A percentile compares a stretch with the other conserved stretches of the same genome.
These are phyloP conservation scores for Pythium utonaiense DNA, from an alignment of 352 stramenopile genomes.

Conservation along the genomic window DNA sequence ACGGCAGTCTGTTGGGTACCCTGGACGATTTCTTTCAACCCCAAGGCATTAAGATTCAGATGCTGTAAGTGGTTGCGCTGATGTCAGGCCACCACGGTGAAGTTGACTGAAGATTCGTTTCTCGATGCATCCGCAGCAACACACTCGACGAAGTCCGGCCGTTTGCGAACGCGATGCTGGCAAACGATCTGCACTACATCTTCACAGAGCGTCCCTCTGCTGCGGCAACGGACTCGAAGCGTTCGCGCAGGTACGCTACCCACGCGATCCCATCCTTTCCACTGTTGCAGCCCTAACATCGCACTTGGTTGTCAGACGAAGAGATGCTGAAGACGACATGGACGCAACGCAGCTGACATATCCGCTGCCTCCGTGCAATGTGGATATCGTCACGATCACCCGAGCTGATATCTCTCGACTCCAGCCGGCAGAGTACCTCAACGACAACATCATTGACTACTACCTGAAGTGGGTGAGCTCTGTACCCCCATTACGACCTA, in stretches of 20 bases:
- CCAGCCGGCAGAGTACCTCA: constrained; percentile 79
- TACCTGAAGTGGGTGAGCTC: constrained; percentile 77
- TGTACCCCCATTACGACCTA: no score
- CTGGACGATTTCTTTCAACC: constrained; percentile 8
- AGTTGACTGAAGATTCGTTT: background rate
- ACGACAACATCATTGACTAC: constrained; percentile 92
- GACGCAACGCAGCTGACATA: constrained; percentile 45
- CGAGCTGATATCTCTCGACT: constrained; percentile 51
- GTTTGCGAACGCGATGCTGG: constrained; percentile 6
- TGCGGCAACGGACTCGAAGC: background rate
- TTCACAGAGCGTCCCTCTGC: background rate
- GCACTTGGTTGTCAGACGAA: constrained; percentile 1
- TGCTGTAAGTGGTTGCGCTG: constrained; percentile 7
- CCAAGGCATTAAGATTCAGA: background rate
- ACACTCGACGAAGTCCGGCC: constrained; percentile 13
- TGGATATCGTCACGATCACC: constrained; percentile 77
- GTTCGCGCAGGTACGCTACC: constrained; percentile 6
- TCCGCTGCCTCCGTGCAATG: constrained; percentile 62
- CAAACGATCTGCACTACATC: constrained; percentile 8
- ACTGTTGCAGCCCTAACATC: no score
- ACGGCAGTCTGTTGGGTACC: constrained; percentile 1
- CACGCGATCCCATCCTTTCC: background rate
- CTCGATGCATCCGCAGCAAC: background rate
- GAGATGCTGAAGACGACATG: constrained; percentile 7
- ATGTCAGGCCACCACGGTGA: background rate